Conservation (phyloP, 306 rosid species). For the Mimosa pudica region DNA sequence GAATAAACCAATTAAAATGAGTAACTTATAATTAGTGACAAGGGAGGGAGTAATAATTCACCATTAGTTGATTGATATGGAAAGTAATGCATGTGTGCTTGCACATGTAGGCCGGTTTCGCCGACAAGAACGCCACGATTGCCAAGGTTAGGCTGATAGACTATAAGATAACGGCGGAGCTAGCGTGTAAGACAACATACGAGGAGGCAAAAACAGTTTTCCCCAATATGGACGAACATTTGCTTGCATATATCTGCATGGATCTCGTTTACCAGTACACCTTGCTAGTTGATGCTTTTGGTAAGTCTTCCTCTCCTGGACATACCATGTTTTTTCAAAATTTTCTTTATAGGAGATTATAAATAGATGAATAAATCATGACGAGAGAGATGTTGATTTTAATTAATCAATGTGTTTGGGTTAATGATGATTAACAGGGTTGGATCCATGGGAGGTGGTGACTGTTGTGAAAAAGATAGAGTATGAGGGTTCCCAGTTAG, state of each 20-base stretch:
- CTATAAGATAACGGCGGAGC: conserved; percentile 56
- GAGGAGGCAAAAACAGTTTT: conserved; percentile 50
- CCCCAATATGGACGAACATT: conserved; percentile 34
- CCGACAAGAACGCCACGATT: conserved; percentile 43
- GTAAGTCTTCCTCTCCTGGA: conserved; percentile 35
- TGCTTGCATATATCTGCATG: conserved; percentile 65
- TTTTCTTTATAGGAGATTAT: too few relatives aligned
- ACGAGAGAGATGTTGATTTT: not conserved
- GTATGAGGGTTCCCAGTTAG: not conserved
- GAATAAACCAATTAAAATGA: too few relatives aligned
- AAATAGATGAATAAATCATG: too few relatives aligned
- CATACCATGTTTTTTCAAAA: too few relatives aligned
- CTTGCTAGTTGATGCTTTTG: conserved; percentile 72
- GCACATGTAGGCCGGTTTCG: conserved; percentile 63
- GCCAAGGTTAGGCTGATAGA: conserved; percentile 51
- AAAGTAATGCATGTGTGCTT: too few relatives aligned
- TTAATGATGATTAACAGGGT: conserved; percentile 37
- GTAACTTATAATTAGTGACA: too few relatives aligned
- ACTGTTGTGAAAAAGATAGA: conserved; percentile 26
- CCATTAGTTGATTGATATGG: too few relatives aligned
- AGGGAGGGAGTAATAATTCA: too few relatives aligned
- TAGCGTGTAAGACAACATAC: conserved; percentile 57
- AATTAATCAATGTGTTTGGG: too few relatives aligned
- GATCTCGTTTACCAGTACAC: conserved; percentile 71
- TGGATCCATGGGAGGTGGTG: conserved; percentile 67